phyloP scores from a whole-genome alignment of 148 eudicot genomes.

The Suaeda aralocaspica region DNA sequence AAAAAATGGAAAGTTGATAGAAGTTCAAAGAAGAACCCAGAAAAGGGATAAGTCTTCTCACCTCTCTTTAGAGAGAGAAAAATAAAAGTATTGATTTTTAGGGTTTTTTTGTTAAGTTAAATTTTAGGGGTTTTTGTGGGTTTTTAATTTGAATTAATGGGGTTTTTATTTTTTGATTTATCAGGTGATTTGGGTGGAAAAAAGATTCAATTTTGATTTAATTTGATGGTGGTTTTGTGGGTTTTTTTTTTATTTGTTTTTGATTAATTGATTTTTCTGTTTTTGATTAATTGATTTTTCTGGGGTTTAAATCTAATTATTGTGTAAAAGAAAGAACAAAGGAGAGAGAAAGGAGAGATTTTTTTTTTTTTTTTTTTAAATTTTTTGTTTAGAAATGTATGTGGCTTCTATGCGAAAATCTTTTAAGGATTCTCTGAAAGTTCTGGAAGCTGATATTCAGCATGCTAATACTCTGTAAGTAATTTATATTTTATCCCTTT shows the following conservation, averaged over 20 bases:
- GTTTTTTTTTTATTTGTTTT: background rate
- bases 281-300: background rate
- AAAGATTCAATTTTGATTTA: background rate
- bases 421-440: slow-evolving; percentile 95
- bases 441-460: slow-evolving; percentile 95
- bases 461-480: slow-evolving; percentile 91
- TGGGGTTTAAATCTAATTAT: slow-evolving; percentile 8
- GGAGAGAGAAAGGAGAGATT: background rate
- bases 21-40: slow-evolving; percentile 25
- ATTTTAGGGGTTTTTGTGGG: slow-evolving; percentile 8
- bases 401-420: slow-evolving; percentile 68
- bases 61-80: slow-evolving; percentile 18
- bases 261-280: background rate
- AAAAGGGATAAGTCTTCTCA: slow-evolving; percentile 16
- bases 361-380: background rate
- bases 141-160: slow-evolving; percentile 2
- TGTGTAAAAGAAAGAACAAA: background rate
- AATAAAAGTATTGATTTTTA: background rate
- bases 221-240: slow-evolving; percentile 9
- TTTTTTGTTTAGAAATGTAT: slow-evolving; percentile 38
- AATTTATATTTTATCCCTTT: background rate
- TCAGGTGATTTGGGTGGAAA: background rate
- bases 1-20: background rate
- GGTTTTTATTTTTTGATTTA: background rate
- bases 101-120: background rate